phyloP scores from a whole-genome alignment of 176 grass and related monocot species.

The Luzula sylvatica region DNA sequence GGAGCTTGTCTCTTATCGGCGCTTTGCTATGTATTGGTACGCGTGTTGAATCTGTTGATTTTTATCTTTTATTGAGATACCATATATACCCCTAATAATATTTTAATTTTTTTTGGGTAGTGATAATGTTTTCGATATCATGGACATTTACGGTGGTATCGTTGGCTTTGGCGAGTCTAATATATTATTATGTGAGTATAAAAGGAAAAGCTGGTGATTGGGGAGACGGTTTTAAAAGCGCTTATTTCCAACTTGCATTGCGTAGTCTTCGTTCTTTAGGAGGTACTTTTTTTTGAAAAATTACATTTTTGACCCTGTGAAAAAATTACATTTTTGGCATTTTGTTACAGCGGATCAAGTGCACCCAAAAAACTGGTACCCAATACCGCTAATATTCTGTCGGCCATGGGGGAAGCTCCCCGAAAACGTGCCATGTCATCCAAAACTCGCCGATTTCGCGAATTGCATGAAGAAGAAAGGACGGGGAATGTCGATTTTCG shows the following conservation, averaged over 20 bases:
- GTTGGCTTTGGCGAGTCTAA: constrained; percentile 86
- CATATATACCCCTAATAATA: neutral
- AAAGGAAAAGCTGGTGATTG: constrained; percentile 97
- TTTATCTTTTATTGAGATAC: neutral
- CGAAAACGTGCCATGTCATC: constrained; percentile 93
- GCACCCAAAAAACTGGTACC: constrained; percentile 99
- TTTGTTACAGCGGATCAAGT: constrained; percentile 73
- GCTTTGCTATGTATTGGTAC: constrained; percentile 89
- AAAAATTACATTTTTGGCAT: constrained; percentile 10
- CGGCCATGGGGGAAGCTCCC: constrained; percentile 99
- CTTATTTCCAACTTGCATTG: constrained; percentile 91
- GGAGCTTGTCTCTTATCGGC: constrained; percentile 95
- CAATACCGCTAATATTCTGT: constrained; percentile 93
- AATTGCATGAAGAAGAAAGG: constrained; percentile 99
- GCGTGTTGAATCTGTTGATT: constrained; percentile 13
- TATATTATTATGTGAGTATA: constrained; percentile 98
- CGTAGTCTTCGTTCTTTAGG: constrained; percentile 89
- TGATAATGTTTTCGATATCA: constrained; percentile 98
- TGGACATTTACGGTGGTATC: constrained; percentile 95
- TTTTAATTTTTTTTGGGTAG: constrained; percentile 33
- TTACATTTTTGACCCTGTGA: neutral
- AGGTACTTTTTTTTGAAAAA: constrained; percentile 38
- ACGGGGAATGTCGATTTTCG: constrained; percentile 95
- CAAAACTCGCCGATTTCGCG: constrained; percentile 96
- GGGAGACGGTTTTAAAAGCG: constrained; percentile 99